phyloP scores from a whole-genome alignment of 768 basidiomycete genomes.

The Tricholoma bakamatsutake region DNA sequence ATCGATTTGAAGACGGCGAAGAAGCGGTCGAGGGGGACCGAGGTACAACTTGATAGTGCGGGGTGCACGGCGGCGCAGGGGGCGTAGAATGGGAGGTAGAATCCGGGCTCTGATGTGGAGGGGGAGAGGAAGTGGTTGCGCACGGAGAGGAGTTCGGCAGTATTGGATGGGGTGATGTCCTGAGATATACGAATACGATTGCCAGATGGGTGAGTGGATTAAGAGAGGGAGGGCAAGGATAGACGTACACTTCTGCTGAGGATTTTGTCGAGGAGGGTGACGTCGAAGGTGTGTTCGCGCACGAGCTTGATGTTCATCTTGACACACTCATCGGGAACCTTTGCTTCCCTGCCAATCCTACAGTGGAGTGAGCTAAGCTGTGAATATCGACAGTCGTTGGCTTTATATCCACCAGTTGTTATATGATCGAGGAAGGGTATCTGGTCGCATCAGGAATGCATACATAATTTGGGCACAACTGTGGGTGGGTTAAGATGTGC shows the following conservation, averaged over 20 bases:
- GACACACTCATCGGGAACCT: constrained; percentile 53
- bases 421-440: constrained; percentile 80
- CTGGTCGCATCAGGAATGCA: constrained; percentile 68
- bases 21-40: constrained; percentile 65
- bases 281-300: constrained; percentile 48
- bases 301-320: constrained; percentile 58
- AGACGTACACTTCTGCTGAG: constrained; percentile 40
- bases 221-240: neutral
- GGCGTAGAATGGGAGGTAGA: constrained; percentile 46
- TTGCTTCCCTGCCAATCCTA: constrained; percentile 71
- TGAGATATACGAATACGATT: constrained; percentile 4
- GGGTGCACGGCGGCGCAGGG: constrained; percentile 82
- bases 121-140: constrained; percentile 32
- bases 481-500: neutral
- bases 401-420: constrained; percentile 53
- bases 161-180: constrained; percentile 54
- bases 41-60: constrained; percentile 49
- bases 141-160: constrained; percentile 38
- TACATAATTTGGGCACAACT: constrained; percentile 88
- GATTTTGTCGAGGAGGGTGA: constrained; percentile 51
- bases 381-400: neutral
- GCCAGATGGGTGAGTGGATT: neutral
- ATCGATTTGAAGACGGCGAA: constrained; percentile 81
- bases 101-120: constrained; percentile 14
- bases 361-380: neutral